phyloP scores from a whole-genome alignment of 805 yeast species.

The Wickerhamiella kurtzmanii region DNA sequence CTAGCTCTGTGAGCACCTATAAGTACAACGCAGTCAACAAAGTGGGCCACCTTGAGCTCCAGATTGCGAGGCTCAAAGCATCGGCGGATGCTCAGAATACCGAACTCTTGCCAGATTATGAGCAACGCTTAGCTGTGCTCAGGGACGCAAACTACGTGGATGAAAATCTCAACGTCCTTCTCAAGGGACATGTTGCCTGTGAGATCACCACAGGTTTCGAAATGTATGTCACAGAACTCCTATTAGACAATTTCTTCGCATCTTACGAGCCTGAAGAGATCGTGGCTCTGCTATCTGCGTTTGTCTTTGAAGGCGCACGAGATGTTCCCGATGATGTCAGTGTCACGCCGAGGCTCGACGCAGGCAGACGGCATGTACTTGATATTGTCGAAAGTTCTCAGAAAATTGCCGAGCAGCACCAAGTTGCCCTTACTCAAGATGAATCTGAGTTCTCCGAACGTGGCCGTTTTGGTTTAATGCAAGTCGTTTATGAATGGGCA shows the following conservation, averaged over 20 bases:
- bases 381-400: slow-evolving; percentile 55
- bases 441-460: slow-evolving; percentile 74
- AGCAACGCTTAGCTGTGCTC: slow-evolving; percentile 70
- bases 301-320: slow-evolving; percentile 80
- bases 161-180: slow-evolving; percentile 49
- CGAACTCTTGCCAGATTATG: slow-evolving; percentile 85
- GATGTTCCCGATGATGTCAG: slow-evolving; percentile 52
- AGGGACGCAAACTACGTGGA: slow-evolving; percentile 73
- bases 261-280: slow-evolving; percentile 93
- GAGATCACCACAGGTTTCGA: slow-evolving; percentile 76
- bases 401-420: slow-evolving; percentile 48
- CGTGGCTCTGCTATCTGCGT: slow-evolving; percentile 84
- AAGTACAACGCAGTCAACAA: neutral
- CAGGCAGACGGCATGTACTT: slow-evolving; percentile 43
- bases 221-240: slow-evolving; percentile 80
- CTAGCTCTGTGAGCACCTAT: neutral
- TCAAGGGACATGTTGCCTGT: slow-evolving; percentile 31
- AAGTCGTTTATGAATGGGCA: slow-evolving; percentile 97
- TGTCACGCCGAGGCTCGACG: slow-evolving; percentile 69
- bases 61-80: slow-evolving; percentile 18
- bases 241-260: slow-evolving; percentile 81
- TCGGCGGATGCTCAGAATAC: slow-evolving; percentile 75
- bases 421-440: slow-evolving; percentile 65
- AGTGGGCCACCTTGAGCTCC: slow-evolving; percentile 2
- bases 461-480: slow-evolving; percentile 78